A percentile compares a stretch with the other conserved stretches of the same genome.
These are phyloP conservation scores for Acer negundo DNA, from an alignment of 345 rosid genomes.

Conservation along the genomic window DNA sequence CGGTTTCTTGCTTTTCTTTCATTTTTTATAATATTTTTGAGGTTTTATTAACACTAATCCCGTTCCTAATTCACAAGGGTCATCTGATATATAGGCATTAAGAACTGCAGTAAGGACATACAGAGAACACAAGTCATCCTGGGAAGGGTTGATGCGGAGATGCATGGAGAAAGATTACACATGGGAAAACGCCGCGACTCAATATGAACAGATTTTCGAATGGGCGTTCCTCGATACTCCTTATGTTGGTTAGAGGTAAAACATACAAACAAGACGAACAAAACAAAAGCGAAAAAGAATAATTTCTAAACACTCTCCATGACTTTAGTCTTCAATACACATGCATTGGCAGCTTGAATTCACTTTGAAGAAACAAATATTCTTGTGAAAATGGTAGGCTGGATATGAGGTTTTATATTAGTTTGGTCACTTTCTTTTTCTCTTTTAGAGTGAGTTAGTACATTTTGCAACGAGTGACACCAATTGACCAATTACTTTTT, in stretches of 20 bases:
- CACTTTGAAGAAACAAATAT: neutral
- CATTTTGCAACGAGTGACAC: neutral
- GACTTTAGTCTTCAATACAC: neutral
- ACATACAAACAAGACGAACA: neutral
- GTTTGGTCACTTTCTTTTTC: neutral
- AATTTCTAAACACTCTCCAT: neutral
- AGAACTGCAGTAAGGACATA: constrained; percentile 64
- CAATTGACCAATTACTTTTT: neutral
- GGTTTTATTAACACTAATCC: too few relatives aligned
- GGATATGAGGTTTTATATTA: constrained; percentile 1
- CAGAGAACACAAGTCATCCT: constrained; percentile 68
- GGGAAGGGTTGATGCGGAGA: constrained; percentile 83
- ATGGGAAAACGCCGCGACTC: constrained; percentile 86
- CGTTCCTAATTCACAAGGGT: too few relatives aligned
- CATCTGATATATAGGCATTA: constrained; percentile 48
- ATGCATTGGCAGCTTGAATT: neutral
- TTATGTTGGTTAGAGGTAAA: constrained; percentile 42
- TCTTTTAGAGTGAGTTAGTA: neutral
- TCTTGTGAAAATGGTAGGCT: neutral
- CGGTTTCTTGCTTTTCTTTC: neutral
- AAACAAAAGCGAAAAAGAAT: neutral
- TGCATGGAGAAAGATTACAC: constrained; percentile 68
- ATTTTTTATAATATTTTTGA: neutral
- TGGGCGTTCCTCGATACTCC: constrained; percentile 87
- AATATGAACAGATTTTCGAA: constrained; percentile 81